Evolutionary conservation across 306 rosid species (phyloP).

Genomic region (Hippophae gyantsensis): DNA sequence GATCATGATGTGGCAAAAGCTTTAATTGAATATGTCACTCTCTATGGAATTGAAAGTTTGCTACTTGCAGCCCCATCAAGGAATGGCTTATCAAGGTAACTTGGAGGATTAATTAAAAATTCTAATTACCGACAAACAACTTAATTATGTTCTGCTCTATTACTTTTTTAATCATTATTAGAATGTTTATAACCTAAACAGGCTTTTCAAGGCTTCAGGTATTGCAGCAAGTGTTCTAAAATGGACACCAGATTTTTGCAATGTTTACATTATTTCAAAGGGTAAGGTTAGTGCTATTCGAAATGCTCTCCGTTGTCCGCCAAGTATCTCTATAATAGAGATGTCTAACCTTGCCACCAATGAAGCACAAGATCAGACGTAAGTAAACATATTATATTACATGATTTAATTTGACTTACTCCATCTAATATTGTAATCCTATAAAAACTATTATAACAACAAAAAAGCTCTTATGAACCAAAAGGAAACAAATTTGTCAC

Average conservation of each 20-base stretch:
- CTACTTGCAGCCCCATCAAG: constrained; percentile 28
- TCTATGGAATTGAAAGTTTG: constrained; percentile 17
- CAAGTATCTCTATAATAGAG: too few species aligned
- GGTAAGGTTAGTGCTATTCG: constrained; percentile 22
- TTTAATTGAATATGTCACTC: constrained; percentile 17
- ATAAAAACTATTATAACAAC: too few species aligned
- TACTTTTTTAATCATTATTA: too few species aligned
- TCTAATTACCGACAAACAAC: too few species aligned
- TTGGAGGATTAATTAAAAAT: neutral
- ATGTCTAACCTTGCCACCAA: too few species aligned
- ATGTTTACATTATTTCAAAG: constrained; percentile 22
- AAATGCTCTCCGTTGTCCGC: constrained; percentile 1
- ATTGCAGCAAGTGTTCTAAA: constrained; percentile 23
- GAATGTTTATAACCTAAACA: neutral
- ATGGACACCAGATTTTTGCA: constrained; percentile 26
- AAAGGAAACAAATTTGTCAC: too few species aligned
- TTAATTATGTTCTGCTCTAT: too few species aligned
- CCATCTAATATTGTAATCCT: too few species aligned
- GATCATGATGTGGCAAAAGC: constrained; percentile 28
- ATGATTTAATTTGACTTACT: too few species aligned
- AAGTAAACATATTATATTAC: too few species aligned
- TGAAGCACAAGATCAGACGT: too few species aligned
- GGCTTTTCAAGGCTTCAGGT: constrained; percentile 28
- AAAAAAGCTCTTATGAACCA: too few species aligned
- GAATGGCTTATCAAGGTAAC: constrained; percentile 22